Evolutionary conservation across 2,329 filamentous ascomycete genomes (phyloP).

Genomic region (Tolypocladium ovalisporum): DNA sequence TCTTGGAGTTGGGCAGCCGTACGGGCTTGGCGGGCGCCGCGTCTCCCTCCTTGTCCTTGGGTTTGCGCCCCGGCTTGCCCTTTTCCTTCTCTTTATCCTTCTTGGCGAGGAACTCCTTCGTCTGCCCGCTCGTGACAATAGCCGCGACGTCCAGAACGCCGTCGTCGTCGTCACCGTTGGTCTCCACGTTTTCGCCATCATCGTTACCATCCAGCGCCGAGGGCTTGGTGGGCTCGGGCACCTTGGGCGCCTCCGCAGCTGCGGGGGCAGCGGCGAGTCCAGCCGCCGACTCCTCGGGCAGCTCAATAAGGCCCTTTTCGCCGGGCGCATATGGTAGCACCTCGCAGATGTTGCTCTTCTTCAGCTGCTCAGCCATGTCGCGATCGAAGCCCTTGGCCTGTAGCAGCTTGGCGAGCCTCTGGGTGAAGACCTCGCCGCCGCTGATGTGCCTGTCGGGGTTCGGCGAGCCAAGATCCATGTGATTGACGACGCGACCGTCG

Average conservation of each 20-base stretch:
- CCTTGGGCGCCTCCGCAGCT: slow-evolving; percentile 24
- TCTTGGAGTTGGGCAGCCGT: slow-evolving; percentile 62
- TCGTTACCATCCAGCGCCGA: slow-evolving; percentile 19
- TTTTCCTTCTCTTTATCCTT: slow-evolving; percentile 74
- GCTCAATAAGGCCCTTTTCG: slow-evolving; percentile 34
- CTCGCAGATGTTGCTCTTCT: slow-evolving; percentile 56
- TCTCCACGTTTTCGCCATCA: slow-evolving; percentile 22
- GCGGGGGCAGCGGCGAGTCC: slow-evolving; percentile 6
- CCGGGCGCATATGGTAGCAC: slow-evolving; percentile 46
- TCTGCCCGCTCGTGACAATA: slow-evolving; percentile 73
- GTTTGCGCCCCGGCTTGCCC: slow-evolving; percentile 43
- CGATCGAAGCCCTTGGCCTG: slow-evolving; percentile 45
- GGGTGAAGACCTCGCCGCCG: slow-evolving; percentile 82
- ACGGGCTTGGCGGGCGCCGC: slow-evolving; percentile 40
- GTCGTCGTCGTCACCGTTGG: slow-evolving; percentile 44
- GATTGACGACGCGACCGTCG: slow-evolving; percentile 66
- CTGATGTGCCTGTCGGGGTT: slow-evolving; percentile 43
- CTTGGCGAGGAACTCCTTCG: slow-evolving; percentile 71
- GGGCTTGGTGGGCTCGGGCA: slow-evolving; percentile 8
- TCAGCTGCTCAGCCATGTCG: slow-evolving; percentile 61
- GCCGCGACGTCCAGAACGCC: slow-evolving; percentile 76
- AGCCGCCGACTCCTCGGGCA: slow-evolving; percentile 29
- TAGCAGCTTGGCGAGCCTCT: slow-evolving; percentile 58
- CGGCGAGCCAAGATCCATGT: slow-evolving; percentile 47
- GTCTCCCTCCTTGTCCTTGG: slow-evolving; percentile 46